Percentiles rank a stretch among this genome's conserved stretches.
phyloP scores from a whole-genome alignment of 1,139 yeast species.

The Yamadazyma trypodendri region DNA sequence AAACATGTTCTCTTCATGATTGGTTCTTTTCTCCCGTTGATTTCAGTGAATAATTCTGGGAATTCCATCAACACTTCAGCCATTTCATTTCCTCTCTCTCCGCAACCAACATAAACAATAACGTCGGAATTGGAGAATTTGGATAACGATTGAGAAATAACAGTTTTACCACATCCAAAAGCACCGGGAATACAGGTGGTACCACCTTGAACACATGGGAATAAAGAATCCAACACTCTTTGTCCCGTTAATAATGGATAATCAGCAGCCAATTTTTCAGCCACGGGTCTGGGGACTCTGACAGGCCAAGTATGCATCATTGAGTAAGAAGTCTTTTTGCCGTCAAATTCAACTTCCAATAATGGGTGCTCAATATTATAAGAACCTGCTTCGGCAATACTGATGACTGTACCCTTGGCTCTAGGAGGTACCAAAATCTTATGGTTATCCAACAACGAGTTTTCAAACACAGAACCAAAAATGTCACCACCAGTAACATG shows the following conservation, averaged over 20 bases:
- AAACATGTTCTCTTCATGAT: conserved; percentile 99
- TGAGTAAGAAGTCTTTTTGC: conserved; percentile 73
- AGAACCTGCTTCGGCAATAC: conserved; percentile 85
- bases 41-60: conserved; percentile 93
- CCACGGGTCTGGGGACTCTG: conserved; percentile 98
- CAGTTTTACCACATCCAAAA: conserved; percentile 99
- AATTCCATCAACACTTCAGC: conserved; percentile 99
- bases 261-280: conserved; percentile 89
- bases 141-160: conserved; percentile 94
- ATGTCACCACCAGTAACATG: conserved; percentile 98
- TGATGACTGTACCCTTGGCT: conserved; percentile 95
- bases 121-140: conserved; percentile 96
- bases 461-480: conserved; percentile 90
- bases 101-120: conserved; percentile 91
- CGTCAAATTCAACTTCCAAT: conserved; percentile 92
- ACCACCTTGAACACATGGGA: conserved; percentile 99
- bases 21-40: conserved; percentile 92
- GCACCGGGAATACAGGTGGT: conserved; percentile 99
- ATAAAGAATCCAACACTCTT: conserved; percentile 94
- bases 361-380: conserved; percentile 87
- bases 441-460: conserved; percentile 88
- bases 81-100: conserved; percentile 98
- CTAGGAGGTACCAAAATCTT: conserved; percentile 95
- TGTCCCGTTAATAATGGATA: conserved; percentile 97
- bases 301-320: conserved; percentile 99